Base-by-base conservation (phyloP, 129 eudicot genomes). In the Rutidosis leptorrhynchoides region DNA sequence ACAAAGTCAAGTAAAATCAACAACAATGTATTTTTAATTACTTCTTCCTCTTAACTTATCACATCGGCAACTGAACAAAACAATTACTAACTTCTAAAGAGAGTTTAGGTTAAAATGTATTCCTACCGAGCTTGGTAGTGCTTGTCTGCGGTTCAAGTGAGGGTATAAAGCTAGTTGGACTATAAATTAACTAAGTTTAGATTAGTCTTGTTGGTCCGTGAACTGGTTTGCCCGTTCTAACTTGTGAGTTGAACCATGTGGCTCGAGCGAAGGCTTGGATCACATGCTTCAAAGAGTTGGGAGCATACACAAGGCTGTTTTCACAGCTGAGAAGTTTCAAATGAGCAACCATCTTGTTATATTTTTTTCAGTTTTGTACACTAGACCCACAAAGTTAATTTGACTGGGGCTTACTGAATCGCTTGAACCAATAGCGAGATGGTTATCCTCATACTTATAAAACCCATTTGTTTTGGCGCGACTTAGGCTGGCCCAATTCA, bases 201-300 rank as follows among this genome's bases (percentile, higher is more conserved):
- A 23, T 62, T 62, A 20, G 52, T 20, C n/a, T 3, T 22, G 20
- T 6, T 30, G 19, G 67, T 3, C 29, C 67, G 21, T 21, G 12
- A 37, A 4, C 67, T 9, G 53, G 67, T 51, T 62, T 35, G 67
- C 67, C 67, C 52, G 1, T 62, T 62, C 67, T 48, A 62, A 62
- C 51, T 62, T 62, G 19, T 33, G 67, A 62, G 67, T 62, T 62
- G 30, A n/a, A 4, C 4, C n/a, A n/a, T n/a, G n/a, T n/a, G n/a
- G n/a, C n/a, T n/a, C n/a, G n/a, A n/a, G n/a, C n/a, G n/a, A n/a
- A 62, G n/a, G 67, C 67, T 62, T 5, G 67, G 29, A 19, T 9
- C 14, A n/a, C 28, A 0, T 62, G 51, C 29, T 17, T 33, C 67
- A 28, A 33, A 62, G 6, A 62, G n/a, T 15, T 27, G 45, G 11